Evolutionary conservation across 495 filamentous ascomycete species (phyloP), one percentile per base, ranked within the genome.

Genomic region (Amniculicola lignicola): DNA sequence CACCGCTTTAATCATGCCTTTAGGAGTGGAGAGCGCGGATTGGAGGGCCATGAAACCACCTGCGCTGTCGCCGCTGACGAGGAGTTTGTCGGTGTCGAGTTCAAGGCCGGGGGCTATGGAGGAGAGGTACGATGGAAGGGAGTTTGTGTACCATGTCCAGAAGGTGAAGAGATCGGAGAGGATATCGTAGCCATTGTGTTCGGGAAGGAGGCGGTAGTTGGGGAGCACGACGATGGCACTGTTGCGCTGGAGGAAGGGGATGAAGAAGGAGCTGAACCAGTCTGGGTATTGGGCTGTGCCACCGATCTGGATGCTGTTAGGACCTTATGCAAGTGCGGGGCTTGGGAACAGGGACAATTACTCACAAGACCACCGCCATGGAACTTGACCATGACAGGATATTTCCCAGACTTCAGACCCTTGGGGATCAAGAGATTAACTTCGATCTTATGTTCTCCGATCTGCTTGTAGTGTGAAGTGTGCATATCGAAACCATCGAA

Each of bases 341-440:
- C 15, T n/a, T 2, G 15, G 37, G 27, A n/a, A n/a, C n/a, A n/a
- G n/a, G n/a, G n/a, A n/a, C n/a, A n/a, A n/a, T n/a, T n/a, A 33
- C 40, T 45, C 46, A 58, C 54, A 10, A 58, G 37, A 38, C 56
- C 42, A 18, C 63, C 63, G 19, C 63, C 63, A 33, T 66, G 63
- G n/a, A 16, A 66, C 16, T 60, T 54, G 35, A 66, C 49, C 6
- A 53, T 11, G 18, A 66, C 4, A 0, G 63, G 63, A 23, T 57
- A 35, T 38, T 51, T 62, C 14, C 63, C 59, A 29, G 54, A 37
- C 24, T 25, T 35, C 28, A 59, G 45, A 9, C 37, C 40, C 52
- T 66, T 66, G 10, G 63, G 63, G 10, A 63, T 45, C 12, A 63
- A 37, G 43, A 63, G 24, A 18, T 51, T 41, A 36, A 48, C 54